phyloP scores from a whole-genome alignment of 1,284 basidiomycete species.

The Mixia osmundae region DNA sequence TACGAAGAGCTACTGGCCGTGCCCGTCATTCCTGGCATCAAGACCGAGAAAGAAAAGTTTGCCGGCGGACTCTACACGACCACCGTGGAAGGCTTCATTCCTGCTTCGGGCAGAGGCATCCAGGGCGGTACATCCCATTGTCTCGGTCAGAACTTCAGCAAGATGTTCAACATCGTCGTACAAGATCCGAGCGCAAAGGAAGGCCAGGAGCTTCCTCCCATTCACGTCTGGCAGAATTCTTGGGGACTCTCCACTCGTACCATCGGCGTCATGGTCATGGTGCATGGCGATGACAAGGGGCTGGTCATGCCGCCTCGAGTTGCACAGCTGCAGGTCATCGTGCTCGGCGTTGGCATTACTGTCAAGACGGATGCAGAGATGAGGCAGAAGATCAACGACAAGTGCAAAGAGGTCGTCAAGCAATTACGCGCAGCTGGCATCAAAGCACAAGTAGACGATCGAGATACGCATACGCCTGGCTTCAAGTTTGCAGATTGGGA shows the following conservation, averaged over 20 bases:
- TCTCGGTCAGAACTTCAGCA: constrained; percentile 94
- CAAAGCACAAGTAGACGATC: constrained; percentile 67
- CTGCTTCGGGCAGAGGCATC: constrained; percentile 88
- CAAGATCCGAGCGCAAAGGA: constrained; percentile 57
- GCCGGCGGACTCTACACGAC: constrained; percentile 96
- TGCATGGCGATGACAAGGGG: constrained; percentile 94
- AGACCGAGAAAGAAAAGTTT: constrained; percentile 99
- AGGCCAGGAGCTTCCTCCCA: constrained; percentile 32
- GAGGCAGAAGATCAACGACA: constrained; percentile 48
- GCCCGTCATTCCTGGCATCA: constrained; percentile 85
- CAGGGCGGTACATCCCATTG: constrained; percentile 96
- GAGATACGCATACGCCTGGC: constrained; percentile 90
- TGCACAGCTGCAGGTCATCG: constrained; percentile 68
- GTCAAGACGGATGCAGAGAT: constrained; percentile 43
- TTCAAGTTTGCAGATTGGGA: constrained; percentile 99
- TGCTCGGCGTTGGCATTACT: constrained; percentile 83
- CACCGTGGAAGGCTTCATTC: constrained; percentile 93
- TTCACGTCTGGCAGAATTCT: constrained; percentile 89
- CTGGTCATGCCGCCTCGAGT: constrained; percentile 87
- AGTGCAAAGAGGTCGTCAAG: constrained; percentile 44
- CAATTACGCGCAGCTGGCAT: constrained; percentile 31
- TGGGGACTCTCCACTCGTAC: constrained; percentile 94
- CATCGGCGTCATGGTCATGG: constrained; percentile 99
- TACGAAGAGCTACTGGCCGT: constrained; percentile 94
- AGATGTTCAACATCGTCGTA: constrained; percentile 95